These are phyloP conservation scores for Nyctanthes arbortristis DNA, from an alignment of 257 asterid species.

Conservation along the genomic window DNA sequence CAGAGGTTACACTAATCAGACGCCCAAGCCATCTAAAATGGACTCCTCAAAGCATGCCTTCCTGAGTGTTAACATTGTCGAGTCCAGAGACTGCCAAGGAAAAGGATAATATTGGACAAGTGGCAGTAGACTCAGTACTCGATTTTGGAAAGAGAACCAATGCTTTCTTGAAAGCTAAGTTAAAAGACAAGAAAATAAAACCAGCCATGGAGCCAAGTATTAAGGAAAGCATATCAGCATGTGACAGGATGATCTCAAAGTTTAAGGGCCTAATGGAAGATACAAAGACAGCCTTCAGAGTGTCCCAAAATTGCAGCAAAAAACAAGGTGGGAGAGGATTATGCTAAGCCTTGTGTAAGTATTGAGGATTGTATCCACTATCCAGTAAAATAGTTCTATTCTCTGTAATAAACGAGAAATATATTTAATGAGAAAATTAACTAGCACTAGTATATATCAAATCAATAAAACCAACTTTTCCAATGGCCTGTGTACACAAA, in stretches of 20 bases:
- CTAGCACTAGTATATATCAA: neutral
- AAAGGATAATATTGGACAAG: constrained; percentile 26
- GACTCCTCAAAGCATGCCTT: too few relatives aligned
- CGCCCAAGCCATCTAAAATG: too few relatives aligned
- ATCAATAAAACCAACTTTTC: constrained; percentile 9
- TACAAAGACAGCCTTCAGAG: constrained; percentile 20
- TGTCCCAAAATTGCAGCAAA: constrained; percentile 15
- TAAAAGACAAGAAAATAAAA: constrained; percentile 6
- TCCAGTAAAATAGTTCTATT: too few relatives aligned
- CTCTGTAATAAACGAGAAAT: too few relatives aligned
- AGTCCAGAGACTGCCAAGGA: constrained; percentile 14
- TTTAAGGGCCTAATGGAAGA: constrained; percentile 26
- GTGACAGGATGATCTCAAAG: constrained; percentile 27
- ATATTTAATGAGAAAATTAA: too few relatives aligned
- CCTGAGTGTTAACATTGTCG: too few relatives aligned
- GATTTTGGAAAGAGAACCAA: constrained; percentile 20
- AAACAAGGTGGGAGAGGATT: constrained; percentile 25
- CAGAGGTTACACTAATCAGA: too few relatives aligned
- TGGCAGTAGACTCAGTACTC: constrained; percentile 30
- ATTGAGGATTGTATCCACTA: constrained; percentile 35
- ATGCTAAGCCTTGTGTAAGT: constrained; percentile 20
- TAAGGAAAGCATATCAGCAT: constrained; percentile 20
- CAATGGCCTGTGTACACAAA: constrained; percentile 29
- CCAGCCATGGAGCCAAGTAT: constrained; percentile 7
- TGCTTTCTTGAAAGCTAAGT: constrained; percentile 6